Evolutionary conservation across 164 flowering plant species (phyloP).

Genomic region (Sextonia rubra): DNA sequence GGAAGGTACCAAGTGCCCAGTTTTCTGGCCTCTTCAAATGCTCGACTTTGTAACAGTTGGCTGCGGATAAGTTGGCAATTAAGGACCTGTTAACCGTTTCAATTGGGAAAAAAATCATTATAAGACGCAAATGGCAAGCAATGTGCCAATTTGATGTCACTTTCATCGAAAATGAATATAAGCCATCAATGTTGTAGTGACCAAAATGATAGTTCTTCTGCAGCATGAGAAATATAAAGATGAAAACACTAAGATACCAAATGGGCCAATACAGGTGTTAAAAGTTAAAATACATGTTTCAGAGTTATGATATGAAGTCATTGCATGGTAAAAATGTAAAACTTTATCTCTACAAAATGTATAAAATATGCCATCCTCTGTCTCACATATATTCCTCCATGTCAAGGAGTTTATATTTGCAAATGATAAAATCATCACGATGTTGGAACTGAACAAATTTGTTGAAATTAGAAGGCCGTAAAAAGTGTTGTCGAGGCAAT

Average conservation of each 20-base stretch:
- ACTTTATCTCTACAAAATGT: not conserved
- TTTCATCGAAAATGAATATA: no score
- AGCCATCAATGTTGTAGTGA: no score
- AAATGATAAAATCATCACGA: not conserved
- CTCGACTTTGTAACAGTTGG: constrained; percentile 88
- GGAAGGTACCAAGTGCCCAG: constrained; percentile 75
- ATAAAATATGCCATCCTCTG: not conserved
- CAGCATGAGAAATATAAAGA: no score
- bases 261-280: not conserved
- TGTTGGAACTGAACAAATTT: not conserved
- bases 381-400: not conserved
- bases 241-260: not conserved
- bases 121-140: no score
- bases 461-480: not conserved
- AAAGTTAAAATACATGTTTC: not conserved
- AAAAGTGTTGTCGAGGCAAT: not conserved
- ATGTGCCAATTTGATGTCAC: no score
- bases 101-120: no score
- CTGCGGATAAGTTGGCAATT: constrained; percentile 91
- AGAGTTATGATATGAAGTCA: not conserved
- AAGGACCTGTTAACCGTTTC: constrained; percentile 58
- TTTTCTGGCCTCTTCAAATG: constrained; percentile 91
- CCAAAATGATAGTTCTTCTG: no score
- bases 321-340: not conserved
- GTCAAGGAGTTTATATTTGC: not conserved